Base-by-base conservation (phyloP, 139 green algal species). In the Chlorella sp. region DNA sequence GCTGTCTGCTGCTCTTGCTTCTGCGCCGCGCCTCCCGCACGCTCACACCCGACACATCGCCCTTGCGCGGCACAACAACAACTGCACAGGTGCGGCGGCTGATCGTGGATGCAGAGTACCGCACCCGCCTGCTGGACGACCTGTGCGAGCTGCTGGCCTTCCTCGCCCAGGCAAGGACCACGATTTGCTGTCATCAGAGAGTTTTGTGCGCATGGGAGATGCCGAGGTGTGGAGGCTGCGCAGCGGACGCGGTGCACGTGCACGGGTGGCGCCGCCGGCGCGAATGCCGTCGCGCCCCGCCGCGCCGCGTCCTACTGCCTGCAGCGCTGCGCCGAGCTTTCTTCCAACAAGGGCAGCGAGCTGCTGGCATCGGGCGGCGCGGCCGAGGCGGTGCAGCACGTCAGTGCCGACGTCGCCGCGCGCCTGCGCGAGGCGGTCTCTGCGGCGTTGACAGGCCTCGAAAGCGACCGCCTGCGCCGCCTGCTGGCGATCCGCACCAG, bases 61-160 rank as follows among this genome's bases (percentile, higher is more conserved):
- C n/a, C n/a, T n/a, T n/a, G n/a, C n/a, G n/a, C n/a, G n/a, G n/a
- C n/a, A n/a, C n/a, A n/a, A n/a, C n/a, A n/a, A n/a, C n/a, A n/a
- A n/a, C n/a, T n/a, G n/a, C n/a, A n/a, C 14, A 60, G 51, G 48
- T 73, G 58, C 40, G 72, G 66, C 68, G 79, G 42, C 36, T 84
- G 64, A 35, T 74, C 12, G 55, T 56, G 14, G 79, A 85, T 69
- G 68, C 29, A 1, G 43, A 25, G 2, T 85, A 85, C 50, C 43
- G 79, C 3, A 66, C 65, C 17, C 42, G 55, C n/a, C 31, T 85
- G 35, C 25, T 81, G 56, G 74, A 85, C 12, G 79, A 85, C 29
- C 27, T 85, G 11, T 59, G 58, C 19, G 79, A 85, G 48, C 55
- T 85, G 23, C 73, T 55, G 9, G 79, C 79, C n/a, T 85, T 85